A percentile compares a stretch with the other conserved stretches of the same genome.
Conservation (phyloP, 805 yeast species). For the Nakazawaea ambrosiae region DNA sequence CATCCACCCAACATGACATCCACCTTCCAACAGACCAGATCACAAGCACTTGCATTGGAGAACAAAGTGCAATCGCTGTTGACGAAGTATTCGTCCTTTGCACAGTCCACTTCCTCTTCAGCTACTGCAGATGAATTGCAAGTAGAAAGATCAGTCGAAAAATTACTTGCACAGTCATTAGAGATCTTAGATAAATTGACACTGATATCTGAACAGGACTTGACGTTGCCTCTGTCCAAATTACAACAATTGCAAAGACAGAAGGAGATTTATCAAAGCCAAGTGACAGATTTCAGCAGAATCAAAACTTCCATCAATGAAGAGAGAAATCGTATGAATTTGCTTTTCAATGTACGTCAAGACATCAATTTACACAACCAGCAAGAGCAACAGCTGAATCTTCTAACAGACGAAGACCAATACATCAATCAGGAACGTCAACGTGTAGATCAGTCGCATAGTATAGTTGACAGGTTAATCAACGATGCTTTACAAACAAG, state of each 20-base stretch:
- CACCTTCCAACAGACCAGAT: constrained; percentile 60
- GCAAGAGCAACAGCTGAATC: constrained; percentile 10
- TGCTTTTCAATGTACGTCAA: constrained; percentile 67
- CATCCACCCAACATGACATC: constrained; percentile 25
- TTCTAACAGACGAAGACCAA: constrained; percentile 42
- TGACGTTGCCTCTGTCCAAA: constrained; percentile 61
- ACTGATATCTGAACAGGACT: constrained; percentile 48
- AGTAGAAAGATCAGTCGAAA: constrained; percentile 41
- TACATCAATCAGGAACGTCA: constrained; percentile 74
- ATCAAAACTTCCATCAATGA: constrained; percentile 54
- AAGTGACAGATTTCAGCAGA: constrained; percentile 53
- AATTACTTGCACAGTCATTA: constrained; percentile 44
- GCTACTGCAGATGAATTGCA: constrained; percentile 41
- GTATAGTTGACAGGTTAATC: constrained; percentile 70
- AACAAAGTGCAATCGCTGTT: constrained; percentile 54
- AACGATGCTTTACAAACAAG: constrained; percentile 87
- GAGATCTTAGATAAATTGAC: constrained; percentile 44
- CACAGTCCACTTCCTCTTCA: constrained; percentile 41
- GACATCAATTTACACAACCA: constrained; percentile 67
- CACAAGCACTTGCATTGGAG: constrained; percentile 65
- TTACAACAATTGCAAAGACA: constrained; percentile 80
- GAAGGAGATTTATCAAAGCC: constrained; percentile 67
- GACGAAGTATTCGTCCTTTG: constrained; percentile 46
- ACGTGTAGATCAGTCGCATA: constrained; percentile 66
- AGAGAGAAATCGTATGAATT: constrained; percentile 69